A percentile compares a stretch with the other conserved stretches of the same genome.
Conservation (phyloP, 208 protist species). For the Kentomonas sorsogonicus region DNA sequence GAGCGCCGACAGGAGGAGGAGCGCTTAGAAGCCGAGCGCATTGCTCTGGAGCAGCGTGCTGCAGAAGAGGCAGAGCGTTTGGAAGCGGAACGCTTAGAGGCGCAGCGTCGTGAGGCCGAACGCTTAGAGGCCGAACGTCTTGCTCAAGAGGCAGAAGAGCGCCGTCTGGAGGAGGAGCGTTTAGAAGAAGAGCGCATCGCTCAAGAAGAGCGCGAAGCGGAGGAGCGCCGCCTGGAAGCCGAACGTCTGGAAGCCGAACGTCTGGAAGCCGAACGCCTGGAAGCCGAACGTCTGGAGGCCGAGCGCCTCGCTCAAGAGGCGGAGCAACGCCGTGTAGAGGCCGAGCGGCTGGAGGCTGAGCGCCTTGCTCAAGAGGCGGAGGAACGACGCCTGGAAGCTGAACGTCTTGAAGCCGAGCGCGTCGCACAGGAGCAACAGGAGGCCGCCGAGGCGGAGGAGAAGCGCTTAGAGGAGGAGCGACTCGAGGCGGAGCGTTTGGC, state of each 20-base stretch:
- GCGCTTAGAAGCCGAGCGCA: slow-evolving; percentile 10
- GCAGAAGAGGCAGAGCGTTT: slow-evolving; percentile 6
- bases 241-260: too few species aligned
- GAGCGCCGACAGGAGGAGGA: slow-evolving; percentile 3
- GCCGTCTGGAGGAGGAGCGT: not conserved
- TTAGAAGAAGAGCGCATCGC: slow-evolving; percentile 6
- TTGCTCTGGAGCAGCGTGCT: slow-evolving; percentile 13
- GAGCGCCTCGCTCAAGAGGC: too few species aligned
- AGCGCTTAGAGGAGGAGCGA: too few species aligned
- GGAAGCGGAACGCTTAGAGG: not conserved
- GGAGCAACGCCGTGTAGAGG: too few species aligned
- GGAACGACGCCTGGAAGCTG: too few species aligned
- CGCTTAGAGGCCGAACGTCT: not conserved
- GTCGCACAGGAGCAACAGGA: not conserved
- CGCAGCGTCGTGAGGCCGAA: not conserved
- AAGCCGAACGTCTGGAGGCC: not conserved
- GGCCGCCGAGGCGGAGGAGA: not conserved
- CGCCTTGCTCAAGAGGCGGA: too few species aligned
- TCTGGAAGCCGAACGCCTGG: too few species aligned
- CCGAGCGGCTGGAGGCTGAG: too few species aligned
- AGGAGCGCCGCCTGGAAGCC: not conserved
- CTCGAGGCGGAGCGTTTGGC: too few species aligned
- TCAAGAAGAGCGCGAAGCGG: slow-evolving; percentile 4
- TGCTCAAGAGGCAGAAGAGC: not conserved
- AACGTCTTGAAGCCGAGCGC: too few species aligned